These are phyloP conservation scores for Backusella circina DNA, from an alignment of 192 early-diverging fungal species.

Conservation along the genomic window DNA sequence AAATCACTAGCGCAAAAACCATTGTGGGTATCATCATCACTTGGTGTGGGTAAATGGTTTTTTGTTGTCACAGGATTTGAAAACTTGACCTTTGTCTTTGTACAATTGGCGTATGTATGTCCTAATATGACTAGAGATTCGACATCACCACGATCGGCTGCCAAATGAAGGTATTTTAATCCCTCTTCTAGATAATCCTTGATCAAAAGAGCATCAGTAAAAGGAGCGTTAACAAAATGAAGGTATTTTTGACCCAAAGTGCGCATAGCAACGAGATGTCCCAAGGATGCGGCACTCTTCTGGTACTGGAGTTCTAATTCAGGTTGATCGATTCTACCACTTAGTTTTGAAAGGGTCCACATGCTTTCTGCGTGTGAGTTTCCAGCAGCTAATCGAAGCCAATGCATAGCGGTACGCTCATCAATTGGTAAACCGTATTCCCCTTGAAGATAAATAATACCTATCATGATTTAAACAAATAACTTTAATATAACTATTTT, in stretches of 20 bases:
- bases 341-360: neutral
- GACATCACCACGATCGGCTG: slow-evolving; percentile 16
- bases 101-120: slow-evolving; percentile 14
- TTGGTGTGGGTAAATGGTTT: neutral
- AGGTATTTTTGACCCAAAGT: slow-evolving; percentile 6
- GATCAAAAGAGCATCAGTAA: neutral
- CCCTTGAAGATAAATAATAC: slow-evolving; percentile 6
- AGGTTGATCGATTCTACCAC: neutral
- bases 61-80: neutral
- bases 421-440: slow-evolving; percentile 4
- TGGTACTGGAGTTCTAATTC: slow-evolving; percentile 8
- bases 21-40: neutral
- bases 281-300: slow-evolving; percentile 5
- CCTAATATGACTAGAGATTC: slow-evolving; percentile 25
- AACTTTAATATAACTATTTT: neutral
- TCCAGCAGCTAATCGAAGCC: slow-evolving; percentile 19
- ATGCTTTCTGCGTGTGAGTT: slow-evolving; percentile 6
- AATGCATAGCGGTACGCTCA: slow-evolving; percentile 14
- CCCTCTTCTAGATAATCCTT: slow-evolving; percentile 4
- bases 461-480: neutral
- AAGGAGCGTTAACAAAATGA: neutral
- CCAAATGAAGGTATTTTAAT: slow-evolving; percentile 3
- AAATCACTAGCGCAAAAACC: neutral
- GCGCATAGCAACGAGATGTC: slow-evolving; percentile 21
- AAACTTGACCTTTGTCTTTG: neutral